Percentiles rank a stretch among this genome's conserved stretches.
Evolutionary conservation across 495 filamentous ascomycete genomes (phyloP).

Genomic region (Durotheca rogersii): DNA sequence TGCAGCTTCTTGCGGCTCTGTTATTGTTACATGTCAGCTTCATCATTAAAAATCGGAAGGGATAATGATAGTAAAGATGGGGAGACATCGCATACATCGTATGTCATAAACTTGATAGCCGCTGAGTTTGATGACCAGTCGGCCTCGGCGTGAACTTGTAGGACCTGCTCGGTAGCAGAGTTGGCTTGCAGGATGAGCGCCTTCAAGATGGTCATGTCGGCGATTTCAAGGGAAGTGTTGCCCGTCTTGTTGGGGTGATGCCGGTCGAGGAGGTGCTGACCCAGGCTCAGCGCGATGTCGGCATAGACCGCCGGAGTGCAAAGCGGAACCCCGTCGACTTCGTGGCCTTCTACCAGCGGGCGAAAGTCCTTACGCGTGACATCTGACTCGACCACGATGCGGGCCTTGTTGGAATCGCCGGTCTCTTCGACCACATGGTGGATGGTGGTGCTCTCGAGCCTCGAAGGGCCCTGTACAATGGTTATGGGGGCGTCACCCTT

Average conservation of each 20-base stretch:
- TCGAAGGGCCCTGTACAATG: constrained; percentile 42
- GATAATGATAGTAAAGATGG: too few species aligned
- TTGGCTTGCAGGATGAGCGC: constrained; percentile 22
- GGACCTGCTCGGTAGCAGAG: constrained; percentile 18
- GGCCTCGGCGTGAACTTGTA: constrained; percentile 16
- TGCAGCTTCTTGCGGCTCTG: constrained; percentile 42
- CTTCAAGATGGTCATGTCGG: constrained; percentile 39
- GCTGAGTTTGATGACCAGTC: constrained; percentile 9
- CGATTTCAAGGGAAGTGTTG: constrained; percentile 39
- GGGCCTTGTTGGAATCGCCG: constrained; percentile 41
- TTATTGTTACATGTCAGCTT: neutral
- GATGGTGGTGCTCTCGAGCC: constrained; percentile 57
- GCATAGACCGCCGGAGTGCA: constrained; percentile 62
- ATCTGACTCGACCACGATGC: constrained; percentile 55
- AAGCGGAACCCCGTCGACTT: constrained; percentile 57
- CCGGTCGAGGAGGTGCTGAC: constrained; percentile 51
- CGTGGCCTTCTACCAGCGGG: constrained; percentile 55
- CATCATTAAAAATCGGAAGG: too few species aligned
- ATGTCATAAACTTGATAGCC: constrained; percentile 22
- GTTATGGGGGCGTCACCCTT: constrained; percentile 60
- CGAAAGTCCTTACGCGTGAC: constrained; percentile 50
- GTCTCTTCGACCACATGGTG: constrained; percentile 47
- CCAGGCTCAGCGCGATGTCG: constrained; percentile 60
- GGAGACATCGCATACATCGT: constrained; percentile 12
- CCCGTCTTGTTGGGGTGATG: constrained; percentile 31